Conservation (phyloP, 2,329 filamentous ascomycete species). For the Westerdykella aurantiaca region DNA sequence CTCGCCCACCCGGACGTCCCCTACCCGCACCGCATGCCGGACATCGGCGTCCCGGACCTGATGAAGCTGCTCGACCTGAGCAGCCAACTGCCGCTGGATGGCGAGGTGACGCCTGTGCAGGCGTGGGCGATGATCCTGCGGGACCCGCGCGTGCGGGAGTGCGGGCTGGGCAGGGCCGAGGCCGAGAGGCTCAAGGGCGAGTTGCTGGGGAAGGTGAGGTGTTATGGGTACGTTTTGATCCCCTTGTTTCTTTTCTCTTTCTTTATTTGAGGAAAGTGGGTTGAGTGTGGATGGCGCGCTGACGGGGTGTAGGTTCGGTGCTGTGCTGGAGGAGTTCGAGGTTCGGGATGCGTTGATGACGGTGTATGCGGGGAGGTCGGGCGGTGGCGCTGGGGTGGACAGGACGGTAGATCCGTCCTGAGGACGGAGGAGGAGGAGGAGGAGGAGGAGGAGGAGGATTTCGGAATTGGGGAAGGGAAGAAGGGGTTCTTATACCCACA, state of each 20-base stretch:
- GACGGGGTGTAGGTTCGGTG: conserved; percentile 51
- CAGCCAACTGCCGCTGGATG: conserved; percentile 73
- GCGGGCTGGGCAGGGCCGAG: conserved; percentile 56
- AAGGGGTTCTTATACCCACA: no score
- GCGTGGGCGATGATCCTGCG: conserved; percentile 77
- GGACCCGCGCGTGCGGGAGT: conserved; percentile 51
- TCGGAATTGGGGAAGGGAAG: no score
- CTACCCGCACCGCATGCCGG: conserved; percentile 69
- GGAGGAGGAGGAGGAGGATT: no score
- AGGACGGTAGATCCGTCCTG: not conserved
- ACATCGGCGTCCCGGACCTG: conserved; percentile 66
- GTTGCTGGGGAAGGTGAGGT: conserved; percentile 73
- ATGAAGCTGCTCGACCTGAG: conserved; percentile 79
- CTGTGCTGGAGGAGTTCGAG: conserved; percentile 67
- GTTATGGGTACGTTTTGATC: conserved; percentile 64
- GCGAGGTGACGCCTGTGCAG: conserved; percentile 93
- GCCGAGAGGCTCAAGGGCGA: conserved; percentile 67
- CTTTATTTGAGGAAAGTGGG: not conserved
- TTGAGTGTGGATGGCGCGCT: not conserved
- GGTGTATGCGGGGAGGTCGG: conserved; percentile 55
- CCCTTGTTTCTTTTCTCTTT: not conserved
- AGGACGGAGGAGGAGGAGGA: no score
- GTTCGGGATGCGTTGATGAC: conserved; percentile 71
- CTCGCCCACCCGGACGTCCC: conserved; percentile 49
- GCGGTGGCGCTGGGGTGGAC: not conserved